These are phyloP conservation scores for Anisogramma anomala DNA, from an alignment of 2,329 filamentous ascomycete species.

Conservation along the genomic window DNA sequence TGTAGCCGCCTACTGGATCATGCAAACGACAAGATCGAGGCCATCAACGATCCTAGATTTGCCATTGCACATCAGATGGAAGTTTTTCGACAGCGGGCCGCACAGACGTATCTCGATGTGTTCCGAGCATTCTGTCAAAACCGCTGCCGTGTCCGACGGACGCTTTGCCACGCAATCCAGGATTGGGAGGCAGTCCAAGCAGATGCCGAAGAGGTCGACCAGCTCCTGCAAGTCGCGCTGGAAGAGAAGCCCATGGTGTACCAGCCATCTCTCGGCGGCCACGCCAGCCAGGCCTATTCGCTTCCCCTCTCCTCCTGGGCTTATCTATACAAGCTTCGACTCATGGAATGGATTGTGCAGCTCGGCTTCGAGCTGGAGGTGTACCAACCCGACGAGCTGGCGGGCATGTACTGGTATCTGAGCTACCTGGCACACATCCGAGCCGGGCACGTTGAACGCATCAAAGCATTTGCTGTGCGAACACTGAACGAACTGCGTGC, in stretches of 20 bases:
- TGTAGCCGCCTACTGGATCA: slow-evolving; percentile 59
- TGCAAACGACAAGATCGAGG: slow-evolving; percentile 64
- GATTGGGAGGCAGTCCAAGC: slow-evolving; percentile 78
- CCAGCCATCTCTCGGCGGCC: slow-evolving; percentile 27
- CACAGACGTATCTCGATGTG: slow-evolving; percentile 68
- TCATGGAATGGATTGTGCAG: slow-evolving; percentile 79
- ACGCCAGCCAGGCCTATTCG: slow-evolving; percentile 46
- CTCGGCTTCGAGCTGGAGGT: slow-evolving; percentile 89
- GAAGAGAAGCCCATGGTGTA: slow-evolving; percentile 48
- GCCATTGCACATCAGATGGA: slow-evolving; percentile 66
- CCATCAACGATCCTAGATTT: slow-evolving; percentile 61
- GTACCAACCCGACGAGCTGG: slow-evolving; percentile 75
- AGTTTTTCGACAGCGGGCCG: slow-evolving; percentile 46
- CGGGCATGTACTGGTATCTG: slow-evolving; percentile 86
- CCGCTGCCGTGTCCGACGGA: slow-evolving; percentile 75
- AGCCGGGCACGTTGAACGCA: slow-evolving; percentile 58
- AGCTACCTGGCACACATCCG: slow-evolving; percentile 60
- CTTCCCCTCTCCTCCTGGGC: slow-evolving; percentile 79
- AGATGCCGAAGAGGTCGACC: slow-evolving; percentile 69
- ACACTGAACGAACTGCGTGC: slow-evolving; percentile 25
- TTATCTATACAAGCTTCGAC: slow-evolving; percentile 77
- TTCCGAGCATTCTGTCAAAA: slow-evolving; percentile 83
- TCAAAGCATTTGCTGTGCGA: slow-evolving; percentile 51
- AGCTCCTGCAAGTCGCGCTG: slow-evolving; percentile 49
- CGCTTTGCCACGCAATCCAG: slow-evolving; percentile 70